phyloP scores from a whole-genome alignment of 1,284 basidiomycete species.

The Ganoderma multipileum region DNA sequence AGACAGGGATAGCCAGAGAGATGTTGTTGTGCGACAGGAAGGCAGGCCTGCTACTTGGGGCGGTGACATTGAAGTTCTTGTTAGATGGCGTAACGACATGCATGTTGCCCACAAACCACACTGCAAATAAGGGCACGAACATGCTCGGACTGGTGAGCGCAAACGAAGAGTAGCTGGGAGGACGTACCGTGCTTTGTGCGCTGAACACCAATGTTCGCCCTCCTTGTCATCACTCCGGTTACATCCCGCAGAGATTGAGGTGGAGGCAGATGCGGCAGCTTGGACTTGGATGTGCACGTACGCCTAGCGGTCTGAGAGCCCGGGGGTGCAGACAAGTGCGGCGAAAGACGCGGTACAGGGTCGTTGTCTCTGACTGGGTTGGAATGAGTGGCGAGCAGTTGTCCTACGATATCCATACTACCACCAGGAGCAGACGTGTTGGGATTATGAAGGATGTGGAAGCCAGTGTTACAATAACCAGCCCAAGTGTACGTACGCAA shows the following conservation, averaged over 20 bases:
- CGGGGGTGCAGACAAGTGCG: conserved; percentile 66
- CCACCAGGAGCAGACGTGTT: background rate
- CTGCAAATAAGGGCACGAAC: conserved; percentile 44
- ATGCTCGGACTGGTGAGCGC: conserved; percentile 9
- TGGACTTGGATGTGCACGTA: conserved; percentile 47
- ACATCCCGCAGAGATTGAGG: conserved; percentile 43
- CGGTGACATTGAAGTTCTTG: conserved; percentile 57
- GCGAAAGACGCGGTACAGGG: conserved; percentile 71
- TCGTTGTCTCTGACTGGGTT: conserved; percentile 22
- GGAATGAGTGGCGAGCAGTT: background rate
- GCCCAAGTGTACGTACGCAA: background rate
- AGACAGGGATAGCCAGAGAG: conserved; percentile 50
- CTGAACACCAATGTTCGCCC: conserved; percentile 76
- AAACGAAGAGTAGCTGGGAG: background rate
- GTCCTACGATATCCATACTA: background rate
- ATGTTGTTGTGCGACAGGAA: conserved; percentile 73
- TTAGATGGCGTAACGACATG: conserved; percentile 68
- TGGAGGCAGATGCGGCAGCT: conserved; percentile 15
- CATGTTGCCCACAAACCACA: conserved; percentile 71
- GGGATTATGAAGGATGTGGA: background rate
- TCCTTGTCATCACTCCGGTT: conserved; percentile 62
- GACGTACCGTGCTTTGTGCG: conserved; percentile 77
- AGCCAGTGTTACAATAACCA: background rate
- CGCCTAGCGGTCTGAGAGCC: conserved; percentile 56
- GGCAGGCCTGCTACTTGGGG: conserved; percentile 56